Evolutionary conservation across 176 grass and related monocot genomes (phyloP).

Genomic region (Triticum turgidum): DNA sequence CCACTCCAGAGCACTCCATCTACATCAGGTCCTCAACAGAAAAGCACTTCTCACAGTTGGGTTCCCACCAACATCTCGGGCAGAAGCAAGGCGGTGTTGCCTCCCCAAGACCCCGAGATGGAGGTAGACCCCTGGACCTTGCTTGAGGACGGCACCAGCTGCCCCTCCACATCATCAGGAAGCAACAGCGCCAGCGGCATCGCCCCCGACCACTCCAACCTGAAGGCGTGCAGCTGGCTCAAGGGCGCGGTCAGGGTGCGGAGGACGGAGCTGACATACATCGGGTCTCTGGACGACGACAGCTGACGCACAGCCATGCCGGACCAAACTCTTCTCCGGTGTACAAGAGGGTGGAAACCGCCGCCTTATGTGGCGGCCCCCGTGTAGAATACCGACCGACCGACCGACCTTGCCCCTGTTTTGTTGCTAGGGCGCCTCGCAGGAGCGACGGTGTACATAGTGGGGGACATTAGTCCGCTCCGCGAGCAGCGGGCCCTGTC

Average conservation of each 20-base stretch:
- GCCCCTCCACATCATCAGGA: slow-evolving; percentile 43
- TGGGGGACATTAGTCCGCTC: slow-evolving; percentile 34
- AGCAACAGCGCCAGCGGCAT: slow-evolving; percentile 40
- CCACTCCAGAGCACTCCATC: slow-evolving; percentile 47
- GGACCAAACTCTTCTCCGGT: neutral
- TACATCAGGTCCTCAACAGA: slow-evolving; percentile 54
- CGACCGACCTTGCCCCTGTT: slow-evolving; percentile 5
- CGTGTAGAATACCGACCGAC: slow-evolving; percentile 26
- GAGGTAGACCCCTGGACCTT: slow-evolving; percentile 91
- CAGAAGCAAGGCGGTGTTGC: slow-evolving; percentile 57
- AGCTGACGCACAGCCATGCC: slow-evolving; percentile 56
- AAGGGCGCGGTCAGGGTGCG: slow-evolving; percentile 94
- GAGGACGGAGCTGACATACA: slow-evolving; percentile 88
- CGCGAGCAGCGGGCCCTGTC: neutral
- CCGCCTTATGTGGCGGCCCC: neutral
- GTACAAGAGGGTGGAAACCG: slow-evolving; percentile 15
- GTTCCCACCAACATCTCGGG: slow-evolving; percentile 53
- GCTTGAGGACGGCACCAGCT: slow-evolving; percentile 89
- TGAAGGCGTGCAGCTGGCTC: slow-evolving; percentile 89
- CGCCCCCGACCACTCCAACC: slow-evolving; percentile 66
- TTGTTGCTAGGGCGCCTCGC: slow-evolving; percentile 17
- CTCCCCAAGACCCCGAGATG: slow-evolving; percentile 67
- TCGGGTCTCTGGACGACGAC: slow-evolving; percentile 92
- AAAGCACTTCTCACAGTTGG: slow-evolving; percentile 37
- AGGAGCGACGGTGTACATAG: slow-evolving; percentile 43